These are phyloP conservation scores for Lophiotrema nucula DNA, from an alignment of 495 filamentous ascomycete genomes.

Conservation along the genomic window DNA sequence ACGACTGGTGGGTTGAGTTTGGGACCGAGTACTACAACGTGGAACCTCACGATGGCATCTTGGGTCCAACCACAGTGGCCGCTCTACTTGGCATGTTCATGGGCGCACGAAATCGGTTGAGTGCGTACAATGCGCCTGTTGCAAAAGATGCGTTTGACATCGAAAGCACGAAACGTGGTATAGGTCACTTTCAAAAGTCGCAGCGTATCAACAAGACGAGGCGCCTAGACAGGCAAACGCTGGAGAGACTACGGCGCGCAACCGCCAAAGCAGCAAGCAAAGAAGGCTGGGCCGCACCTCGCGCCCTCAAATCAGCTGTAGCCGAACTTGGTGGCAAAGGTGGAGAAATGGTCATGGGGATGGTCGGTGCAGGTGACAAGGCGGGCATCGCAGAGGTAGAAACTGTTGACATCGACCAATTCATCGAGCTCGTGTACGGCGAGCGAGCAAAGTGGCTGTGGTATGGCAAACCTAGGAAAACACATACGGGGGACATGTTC, in stretches of 20 bases:
- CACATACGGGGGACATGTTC: conserved; percentile 50
- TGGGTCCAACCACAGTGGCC: conserved; percentile 89
- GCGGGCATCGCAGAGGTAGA: conserved; percentile 88
- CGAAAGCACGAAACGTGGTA: conserved; percentile 73
- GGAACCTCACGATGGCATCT: conserved; percentile 86
- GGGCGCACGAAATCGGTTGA: conserved; percentile 84
- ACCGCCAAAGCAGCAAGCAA: conserved; percentile 86
- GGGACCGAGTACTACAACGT: conserved; percentile 85
- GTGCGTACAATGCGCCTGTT: conserved; percentile 76
- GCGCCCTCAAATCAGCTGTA: conserved; percentile 91
- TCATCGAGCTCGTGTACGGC: conserved; percentile 72
- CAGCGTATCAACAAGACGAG: conserved; percentile 76
- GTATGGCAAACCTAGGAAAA: conserved; percentile 79
- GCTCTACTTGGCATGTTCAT: conserved; percentile 84
- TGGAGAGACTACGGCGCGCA: conserved; percentile 72
- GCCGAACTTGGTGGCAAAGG: conserved; percentile 94
- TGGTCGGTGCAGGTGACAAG: conserved; percentile 86
- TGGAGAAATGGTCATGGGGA: conserved; percentile 87
- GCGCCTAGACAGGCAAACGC: conserved; percentile 76
- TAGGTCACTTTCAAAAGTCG: conserved; percentile 83
- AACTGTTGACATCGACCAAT: conserved; percentile 82
- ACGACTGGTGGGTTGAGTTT: conserved; percentile 95
- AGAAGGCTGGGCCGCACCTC: conserved; percentile 77
- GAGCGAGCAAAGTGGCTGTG: conserved; percentile 89
- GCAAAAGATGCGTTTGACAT: conserved; percentile 92